phyloP scores from a whole-genome alignment of 2,329 filamentous ascomycete genomes.

The Clonostachys chloroleuca region DNA sequence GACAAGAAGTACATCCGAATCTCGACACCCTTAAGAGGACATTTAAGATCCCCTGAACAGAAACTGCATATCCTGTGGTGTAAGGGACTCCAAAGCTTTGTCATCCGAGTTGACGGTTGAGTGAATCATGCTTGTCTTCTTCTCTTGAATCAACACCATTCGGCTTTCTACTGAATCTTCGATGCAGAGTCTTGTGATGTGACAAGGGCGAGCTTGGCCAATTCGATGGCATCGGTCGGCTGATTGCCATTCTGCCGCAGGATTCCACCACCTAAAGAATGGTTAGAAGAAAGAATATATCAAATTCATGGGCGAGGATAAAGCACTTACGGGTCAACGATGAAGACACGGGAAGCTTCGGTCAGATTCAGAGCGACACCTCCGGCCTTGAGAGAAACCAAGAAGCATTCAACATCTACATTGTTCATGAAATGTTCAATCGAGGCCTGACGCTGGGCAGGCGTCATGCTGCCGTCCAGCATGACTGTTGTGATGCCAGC shows the following conservation, averaged over 20 bases:
- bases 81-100: constrained; percentile 84
- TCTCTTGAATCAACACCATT: constrained; percentile 94
- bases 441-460: constrained; percentile 84
- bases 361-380: constrained; percentile 94
- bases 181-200: constrained; percentile 90
- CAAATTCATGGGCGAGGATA: neutral
- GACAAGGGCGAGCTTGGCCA: constrained; percentile 88
- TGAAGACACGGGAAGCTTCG: constrained; percentile 91
- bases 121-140: constrained; percentile 98
- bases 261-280: constrained; percentile 87
- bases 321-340: constrained; percentile 80
- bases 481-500: constrained; percentile 98
- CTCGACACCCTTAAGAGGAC: neutral
- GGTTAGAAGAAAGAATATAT: constrained; percentile 12
- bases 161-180: constrained; percentile 95
- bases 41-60: constrained; percentile 64
- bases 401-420: constrained; percentile 87
- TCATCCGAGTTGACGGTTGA: constrained; percentile 95
- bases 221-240: constrained; percentile 94
- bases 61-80: constrained; percentile 90
- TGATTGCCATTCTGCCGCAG: constrained; percentile 99
- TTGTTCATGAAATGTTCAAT: constrained; percentile 98
- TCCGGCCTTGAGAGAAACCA: constrained; percentile 93
- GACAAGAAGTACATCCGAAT: no score
- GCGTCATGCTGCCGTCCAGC: constrained; percentile 97